These are phyloP conservation scores for Ophioceras dolichostomum DNA, from an alignment of 2,329 filamentous ascomycete genomes.

Conservation along the genomic window DNA sequence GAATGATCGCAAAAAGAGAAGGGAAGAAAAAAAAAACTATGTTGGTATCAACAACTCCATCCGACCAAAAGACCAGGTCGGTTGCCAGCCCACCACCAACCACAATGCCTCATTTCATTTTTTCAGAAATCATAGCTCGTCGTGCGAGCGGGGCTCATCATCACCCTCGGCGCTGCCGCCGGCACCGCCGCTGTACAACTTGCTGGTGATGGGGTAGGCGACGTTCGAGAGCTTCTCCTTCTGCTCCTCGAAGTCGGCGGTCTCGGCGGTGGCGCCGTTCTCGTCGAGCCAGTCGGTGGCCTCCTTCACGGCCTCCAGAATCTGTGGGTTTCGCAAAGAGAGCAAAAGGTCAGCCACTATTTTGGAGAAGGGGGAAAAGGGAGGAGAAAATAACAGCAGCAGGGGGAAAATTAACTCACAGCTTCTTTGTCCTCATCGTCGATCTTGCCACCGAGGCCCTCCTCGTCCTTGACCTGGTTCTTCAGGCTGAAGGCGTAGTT, in stretches of 20 bases:
- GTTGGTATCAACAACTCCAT: too few relatives aligned
- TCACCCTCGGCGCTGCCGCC: constrained; percentile 56
- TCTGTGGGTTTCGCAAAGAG: constrained; percentile 27
- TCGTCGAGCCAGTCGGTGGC: constrained; percentile 92
- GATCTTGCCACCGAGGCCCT: constrained; percentile 96
- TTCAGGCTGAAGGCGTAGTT: constrained; percentile 99
- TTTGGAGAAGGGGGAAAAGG: too few relatives aligned
- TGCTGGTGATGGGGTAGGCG: constrained; percentile 97
- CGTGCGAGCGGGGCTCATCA: constrained; percentile 58
- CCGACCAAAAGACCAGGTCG: too few relatives aligned
- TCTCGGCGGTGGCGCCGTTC: constrained; percentile 71
- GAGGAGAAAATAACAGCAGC: not conserved
- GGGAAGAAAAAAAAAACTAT: too few relatives aligned
- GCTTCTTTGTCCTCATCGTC: constrained; percentile 98
- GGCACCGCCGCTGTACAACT: constrained; percentile 65
- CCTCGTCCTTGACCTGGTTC: constrained; percentile 97
- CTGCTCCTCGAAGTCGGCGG: constrained; percentile 98
- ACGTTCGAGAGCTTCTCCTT: constrained; percentile 97
- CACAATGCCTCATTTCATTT: too few relatives aligned
- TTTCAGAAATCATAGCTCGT: constrained; percentile 73
- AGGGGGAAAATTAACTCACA: constrained; percentile 33
- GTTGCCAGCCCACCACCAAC: too few relatives aligned
- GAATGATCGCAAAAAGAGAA: too few relatives aligned
- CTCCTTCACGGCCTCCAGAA: constrained; percentile 95
- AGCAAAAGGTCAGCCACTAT: not conserved